Evolutionary conservation across 225 moss, liverwort and hornwort genomes (phyloP).

Genomic region (Physcomitrium patens): DNA sequence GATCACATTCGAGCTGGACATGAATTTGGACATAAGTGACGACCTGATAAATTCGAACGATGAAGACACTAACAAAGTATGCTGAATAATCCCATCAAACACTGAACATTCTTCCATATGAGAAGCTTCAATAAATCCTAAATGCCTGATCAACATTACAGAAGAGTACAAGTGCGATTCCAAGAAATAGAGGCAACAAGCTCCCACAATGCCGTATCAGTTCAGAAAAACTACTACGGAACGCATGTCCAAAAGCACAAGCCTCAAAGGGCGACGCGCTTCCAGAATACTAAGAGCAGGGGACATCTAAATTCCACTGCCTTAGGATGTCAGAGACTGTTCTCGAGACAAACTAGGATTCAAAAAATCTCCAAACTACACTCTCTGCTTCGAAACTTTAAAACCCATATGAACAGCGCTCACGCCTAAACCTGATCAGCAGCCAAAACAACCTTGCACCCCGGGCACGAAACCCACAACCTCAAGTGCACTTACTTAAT

Average conservation of each 20-base stretch:
- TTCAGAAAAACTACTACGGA: background rate
- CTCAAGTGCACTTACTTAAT: conserved; percentile 58
- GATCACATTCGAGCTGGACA: no score
- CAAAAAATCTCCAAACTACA: background rate
- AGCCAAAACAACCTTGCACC: background rate
- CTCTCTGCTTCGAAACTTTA: background rate
- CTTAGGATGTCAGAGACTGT: background rate
- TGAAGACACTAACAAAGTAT: background rate
- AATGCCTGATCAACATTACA: conserved; percentile 22
- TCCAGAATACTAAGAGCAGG: background rate
- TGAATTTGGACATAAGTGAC: no score
- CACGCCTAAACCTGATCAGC: background rate
- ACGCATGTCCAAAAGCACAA: background rate
- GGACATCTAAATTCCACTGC: background rate
- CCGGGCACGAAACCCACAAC: background rate
- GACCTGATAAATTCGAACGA: background rate
- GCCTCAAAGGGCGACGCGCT: background rate
- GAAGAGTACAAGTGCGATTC: background rate
- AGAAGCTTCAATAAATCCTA: conserved; percentile 33
- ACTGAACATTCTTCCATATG: no score
- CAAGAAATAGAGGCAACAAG: background rate
- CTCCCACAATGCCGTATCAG: background rate
- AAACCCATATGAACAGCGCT: background rate
- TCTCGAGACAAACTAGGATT: background rate
- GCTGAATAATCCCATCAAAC: background rate